Evolutionary conservation across 148 eudicot genomes (phyloP).

Genomic region (Talinum fruticosum): DNA sequence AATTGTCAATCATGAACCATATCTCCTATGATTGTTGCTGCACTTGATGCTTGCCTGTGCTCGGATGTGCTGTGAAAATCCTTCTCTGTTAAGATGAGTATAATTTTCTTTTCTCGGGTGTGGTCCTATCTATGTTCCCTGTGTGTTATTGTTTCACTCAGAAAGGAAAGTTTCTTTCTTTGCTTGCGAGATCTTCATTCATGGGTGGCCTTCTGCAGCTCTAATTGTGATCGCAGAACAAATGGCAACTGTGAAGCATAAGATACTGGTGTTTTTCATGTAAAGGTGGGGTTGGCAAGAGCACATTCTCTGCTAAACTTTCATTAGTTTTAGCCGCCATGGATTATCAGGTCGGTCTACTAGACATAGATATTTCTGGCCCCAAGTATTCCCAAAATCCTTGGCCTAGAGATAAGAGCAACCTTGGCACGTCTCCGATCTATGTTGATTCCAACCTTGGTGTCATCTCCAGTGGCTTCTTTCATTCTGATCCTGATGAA

Average conservation of each 20-base stretch:
- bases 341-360: slow-evolving; percentile 84
- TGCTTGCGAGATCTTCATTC: not conserved
- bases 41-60: too few species aligned
- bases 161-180: not conserved
- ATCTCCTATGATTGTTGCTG: too few species aligned
- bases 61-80: too few species aligned
- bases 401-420: slow-evolving; percentile 87
- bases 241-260: slow-evolving; percentile 87
- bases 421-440: slow-evolving; percentile 93
- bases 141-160: too few species aligned
- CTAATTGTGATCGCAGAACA: slow-evolving; percentile 68
- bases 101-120: too few species aligned
- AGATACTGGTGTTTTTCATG: slow-evolving; percentile 83
- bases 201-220: slow-evolving; percentile 38
- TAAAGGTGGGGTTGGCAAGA: slow-evolving; percentile 94
- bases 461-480: slow-evolving; percentile 94
- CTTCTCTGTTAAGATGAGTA: too few species aligned
- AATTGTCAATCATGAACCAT: too few species aligned
- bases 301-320: slow-evolving; percentile 92
- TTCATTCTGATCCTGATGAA: slow-evolving; percentile 84
- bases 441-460: slow-evolving; percentile 91
- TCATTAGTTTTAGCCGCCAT: slow-evolving; percentile 70
- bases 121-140: too few species aligned
- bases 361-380: slow-evolving; percentile 85
- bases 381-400: slow-evolving; percentile 98